Conservation (phyloP, 257 asterid species). For the Nicotiana tabacum region DNA sequence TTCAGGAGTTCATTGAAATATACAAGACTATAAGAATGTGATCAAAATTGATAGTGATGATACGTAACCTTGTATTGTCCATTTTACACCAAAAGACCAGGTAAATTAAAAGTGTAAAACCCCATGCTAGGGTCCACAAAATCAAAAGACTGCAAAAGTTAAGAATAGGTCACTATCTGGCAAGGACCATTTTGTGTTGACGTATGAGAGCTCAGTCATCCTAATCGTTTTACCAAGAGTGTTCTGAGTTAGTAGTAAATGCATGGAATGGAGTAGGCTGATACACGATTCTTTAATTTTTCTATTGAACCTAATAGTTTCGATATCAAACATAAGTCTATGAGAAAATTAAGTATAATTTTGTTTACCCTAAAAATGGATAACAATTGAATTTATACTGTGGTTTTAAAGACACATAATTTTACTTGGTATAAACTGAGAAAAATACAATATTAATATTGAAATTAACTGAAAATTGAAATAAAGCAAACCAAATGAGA, state of each 20-base stretch:
- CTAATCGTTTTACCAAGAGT: conserved; percentile 11
- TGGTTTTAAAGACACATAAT: no score
- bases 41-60: not conserved
- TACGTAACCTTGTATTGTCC: not conserved
- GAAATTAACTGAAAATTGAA: no score
- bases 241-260: not conserved
- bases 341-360: no score
- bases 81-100: not conserved
- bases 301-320: no score
- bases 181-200: not conserved
- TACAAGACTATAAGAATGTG: not conserved
- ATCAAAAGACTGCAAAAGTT: not conserved
- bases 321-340: no score
- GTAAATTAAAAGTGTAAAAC: not conserved
- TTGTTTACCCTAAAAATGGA: no score
- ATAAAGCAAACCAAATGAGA: no score
- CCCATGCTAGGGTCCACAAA: conserved; percentile 14
- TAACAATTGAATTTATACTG: no score
- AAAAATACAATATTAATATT: no score
- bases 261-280: not conserved
- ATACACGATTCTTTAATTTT: no score
- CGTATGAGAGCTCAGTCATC: conserved; percentile 11
- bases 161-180: not conserved
- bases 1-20: not conserved
- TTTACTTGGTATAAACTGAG: no score